Evolutionary conservation across 163 green algal genomes (phyloP).

Genomic region (Volvox carteri): DNA sequence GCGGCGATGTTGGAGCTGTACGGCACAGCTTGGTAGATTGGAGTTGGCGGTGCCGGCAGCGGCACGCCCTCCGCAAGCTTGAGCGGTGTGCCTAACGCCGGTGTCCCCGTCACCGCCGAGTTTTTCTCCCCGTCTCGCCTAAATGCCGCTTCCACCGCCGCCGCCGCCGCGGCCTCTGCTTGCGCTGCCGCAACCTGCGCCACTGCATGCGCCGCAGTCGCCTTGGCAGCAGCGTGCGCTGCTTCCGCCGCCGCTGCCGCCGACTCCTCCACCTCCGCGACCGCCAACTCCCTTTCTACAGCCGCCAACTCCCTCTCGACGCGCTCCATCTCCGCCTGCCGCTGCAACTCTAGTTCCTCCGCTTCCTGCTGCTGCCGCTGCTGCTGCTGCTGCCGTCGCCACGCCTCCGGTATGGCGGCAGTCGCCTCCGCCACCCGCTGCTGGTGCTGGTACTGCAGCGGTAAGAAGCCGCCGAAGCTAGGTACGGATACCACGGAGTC

Average conservation of each 20-base stretch:
- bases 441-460: too few relatives aligned
- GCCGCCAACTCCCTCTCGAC: not conserved
- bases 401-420: not conserved
- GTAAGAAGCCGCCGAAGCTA: conserved; percentile 2
- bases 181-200: not conserved
- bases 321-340: not conserved
- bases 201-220: not conserved
- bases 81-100: conserved; percentile 25
- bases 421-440: not conserved
- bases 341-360: not conserved
- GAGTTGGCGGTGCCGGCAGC: not conserved
- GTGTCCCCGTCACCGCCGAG: too few relatives aligned
- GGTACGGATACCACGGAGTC: not conserved
- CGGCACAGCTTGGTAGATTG: conserved; percentile 39
- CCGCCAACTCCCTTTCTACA: not conserved
- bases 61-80: conserved; percentile 31
- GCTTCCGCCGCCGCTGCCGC: not conserved
- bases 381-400: not conserved
- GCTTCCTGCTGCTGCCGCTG: conserved; percentile 1
- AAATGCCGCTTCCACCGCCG: not conserved
- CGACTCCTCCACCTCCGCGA: too few relatives aligned
- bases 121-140: too few relatives aligned
- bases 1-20: too few relatives aligned
- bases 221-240: not conserved
- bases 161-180: not conserved